phyloP scores from a whole-genome alignment of 768 basidiomycete genomes.

The Calocybe gangraenosa region DNA sequence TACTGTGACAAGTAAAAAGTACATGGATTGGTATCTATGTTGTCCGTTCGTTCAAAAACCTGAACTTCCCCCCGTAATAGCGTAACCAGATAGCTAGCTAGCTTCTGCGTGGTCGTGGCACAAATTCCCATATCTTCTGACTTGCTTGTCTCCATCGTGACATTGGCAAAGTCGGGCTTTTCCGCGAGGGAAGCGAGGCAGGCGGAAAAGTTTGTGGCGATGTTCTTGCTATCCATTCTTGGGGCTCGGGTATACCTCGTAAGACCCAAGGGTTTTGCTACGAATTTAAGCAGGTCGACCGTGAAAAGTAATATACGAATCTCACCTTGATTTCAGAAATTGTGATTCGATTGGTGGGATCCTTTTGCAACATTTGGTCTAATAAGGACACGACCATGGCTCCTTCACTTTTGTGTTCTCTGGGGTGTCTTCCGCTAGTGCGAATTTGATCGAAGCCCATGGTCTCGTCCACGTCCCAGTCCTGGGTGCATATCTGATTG shows the following conservation, averaged over 20 bases:
- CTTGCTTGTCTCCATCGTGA: slow-evolving; percentile 25
- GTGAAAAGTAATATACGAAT: slow-evolving; percentile 46
- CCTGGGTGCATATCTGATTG: slow-evolving; percentile 36
- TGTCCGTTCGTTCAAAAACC: neutral
- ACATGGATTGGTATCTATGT: too few relatives aligned
- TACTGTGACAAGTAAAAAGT: too few relatives aligned
- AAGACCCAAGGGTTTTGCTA: slow-evolving; percentile 66
- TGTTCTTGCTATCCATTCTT: slow-evolving; percentile 60
- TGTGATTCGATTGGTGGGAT: slow-evolving; percentile 28
- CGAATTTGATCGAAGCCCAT: slow-evolving; percentile 34
- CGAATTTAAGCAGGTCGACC: slow-evolving; percentile 54
- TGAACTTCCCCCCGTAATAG: neutral
- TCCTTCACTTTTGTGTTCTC: slow-evolving; percentile 25
- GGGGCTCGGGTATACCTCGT: slow-evolving; percentile 59
- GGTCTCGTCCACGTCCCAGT: slow-evolving; percentile 32
- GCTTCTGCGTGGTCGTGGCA: slow-evolving; percentile 1
- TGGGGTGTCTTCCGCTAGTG: slow-evolving; percentile 32
- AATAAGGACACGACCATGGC: slow-evolving; percentile 28
- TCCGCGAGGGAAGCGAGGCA: neutral
- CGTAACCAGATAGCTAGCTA: neutral
- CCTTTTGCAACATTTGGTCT: slow-evolving; percentile 37
- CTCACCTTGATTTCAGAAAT: slow-evolving; percentile 42
- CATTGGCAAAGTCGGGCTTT: neutral
- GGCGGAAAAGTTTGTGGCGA: slow-evolving; percentile 21
- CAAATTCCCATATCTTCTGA: slow-evolving; percentile 23